Conservation (phyloP, 2,329 filamentous ascomycete species). For the Phialophora verrucosa region DNA sequence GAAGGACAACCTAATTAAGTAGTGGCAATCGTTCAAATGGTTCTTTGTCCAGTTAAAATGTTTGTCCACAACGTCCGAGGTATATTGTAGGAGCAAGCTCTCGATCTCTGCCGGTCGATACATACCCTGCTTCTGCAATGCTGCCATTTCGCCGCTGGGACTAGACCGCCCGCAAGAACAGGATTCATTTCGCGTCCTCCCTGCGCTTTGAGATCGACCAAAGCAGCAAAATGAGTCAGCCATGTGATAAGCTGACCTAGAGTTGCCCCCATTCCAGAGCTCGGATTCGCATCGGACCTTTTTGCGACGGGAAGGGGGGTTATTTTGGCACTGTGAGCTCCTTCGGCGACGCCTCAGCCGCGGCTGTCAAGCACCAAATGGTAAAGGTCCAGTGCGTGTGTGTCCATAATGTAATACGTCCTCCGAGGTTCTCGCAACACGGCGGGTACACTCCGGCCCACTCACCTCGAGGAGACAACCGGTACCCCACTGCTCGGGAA, state of each 20-base stretch:
- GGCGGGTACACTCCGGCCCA: background rate
- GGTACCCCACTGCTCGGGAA: background rate
- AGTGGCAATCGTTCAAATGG: too few relatives aligned
- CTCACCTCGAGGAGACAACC: background rate
- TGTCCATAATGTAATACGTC: background rate
- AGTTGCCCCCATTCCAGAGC: background rate
- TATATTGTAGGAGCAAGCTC: background rate
- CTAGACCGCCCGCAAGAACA: too few relatives aligned
- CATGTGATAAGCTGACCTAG: conserved; percentile 1
- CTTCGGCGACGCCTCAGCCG: background rate
- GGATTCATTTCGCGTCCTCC: background rate
- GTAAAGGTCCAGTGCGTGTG: background rate
- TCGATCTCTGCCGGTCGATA: background rate
- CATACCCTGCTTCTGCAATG: background rate
- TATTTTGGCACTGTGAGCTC: too few relatives aligned
- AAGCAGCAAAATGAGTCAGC: background rate
- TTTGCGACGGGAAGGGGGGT: background rate
- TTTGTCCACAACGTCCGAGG: background rate
- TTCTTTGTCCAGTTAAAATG: background rate
- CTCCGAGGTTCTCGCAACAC: background rate
- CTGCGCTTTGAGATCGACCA: background rate
- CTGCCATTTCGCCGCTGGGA: background rate
- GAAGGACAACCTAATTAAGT: too few relatives aligned
- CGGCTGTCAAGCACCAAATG: background rate
- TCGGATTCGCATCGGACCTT: background rate